Base-by-base conservation (phyloP, 495 filamentous ascomycete species). In the Baudoinia panamericana region DNA sequence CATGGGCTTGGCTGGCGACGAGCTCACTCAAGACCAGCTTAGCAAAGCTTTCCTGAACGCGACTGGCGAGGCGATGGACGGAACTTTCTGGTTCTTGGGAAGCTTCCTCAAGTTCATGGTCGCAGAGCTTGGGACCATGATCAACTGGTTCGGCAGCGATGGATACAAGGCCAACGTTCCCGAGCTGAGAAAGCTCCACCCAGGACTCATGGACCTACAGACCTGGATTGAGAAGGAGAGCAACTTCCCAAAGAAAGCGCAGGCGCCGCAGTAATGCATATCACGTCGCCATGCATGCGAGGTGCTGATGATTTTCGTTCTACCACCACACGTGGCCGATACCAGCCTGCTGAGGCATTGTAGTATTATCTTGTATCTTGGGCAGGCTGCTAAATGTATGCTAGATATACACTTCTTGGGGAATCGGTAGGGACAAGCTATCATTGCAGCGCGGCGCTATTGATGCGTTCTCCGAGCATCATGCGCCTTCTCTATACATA, bases 201-300 rank as follows among this genome's bases (percentile, higher is more conserved):
- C 70, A 10, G 57, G 52, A 0, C 30, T 80, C 50, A 70, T 73
- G 61, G 57, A 68, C 27, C 74, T 82, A 54, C 69, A 65, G 49
- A 57, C 51, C 5, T 82, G 76, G 73, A 44, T 82, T 50, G 65
- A 65, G 63, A 66, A 68, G 53, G 66, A 71, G 29, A 80, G 75
- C 22, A 23, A 19, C 13, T 43, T 43, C 24, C 34, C 30, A 2
- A 33, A 27, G 8, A 41, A 39, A n/a, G n/a, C n/a, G n/a, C n/a
- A n/a, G n/a, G n/a, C n/a, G 30, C 5, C 30, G 30, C n/a, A n/a
- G n/a, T n/a, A n/a, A n/a, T n/a, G n/a, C n/a, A n/a, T n/a, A n/a
- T n/a, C n/a, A n/a, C n/a, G n/a, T n/a, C n/a, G n/a, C n/a, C n/a
- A n/a, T n/a, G n/a, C n/a, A n/a, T n/a, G n/a, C n/a, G n/a, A n/a